A percentile compares a stretch with the other conserved stretches of the same genome.
phyloP scores from a whole-genome alignment of 2,329 filamentous ascomycete species.

The Calonectria ilicicola region DNA sequence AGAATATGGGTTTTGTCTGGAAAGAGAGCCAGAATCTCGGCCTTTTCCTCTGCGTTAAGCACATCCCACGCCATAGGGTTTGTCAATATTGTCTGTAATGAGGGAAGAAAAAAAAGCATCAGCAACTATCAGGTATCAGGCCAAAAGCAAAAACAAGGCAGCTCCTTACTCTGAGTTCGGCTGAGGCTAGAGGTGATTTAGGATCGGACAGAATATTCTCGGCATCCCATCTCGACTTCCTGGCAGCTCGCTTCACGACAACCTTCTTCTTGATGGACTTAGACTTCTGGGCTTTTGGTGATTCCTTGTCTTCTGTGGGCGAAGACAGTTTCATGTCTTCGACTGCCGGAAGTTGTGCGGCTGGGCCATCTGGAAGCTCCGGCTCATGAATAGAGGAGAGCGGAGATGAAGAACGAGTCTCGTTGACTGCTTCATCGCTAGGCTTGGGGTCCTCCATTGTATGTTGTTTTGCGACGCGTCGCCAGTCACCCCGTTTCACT shows the following conservation, averaged over 20 bases:
- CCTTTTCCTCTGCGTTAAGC: conserved; percentile 48
- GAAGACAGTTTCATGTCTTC: conserved; percentile 30
- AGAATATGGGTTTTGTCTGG: conserved; percentile 54
- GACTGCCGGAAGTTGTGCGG: not conserved
- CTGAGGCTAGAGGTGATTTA: conserved; percentile 53
- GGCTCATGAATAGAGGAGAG: conserved; percentile 25
- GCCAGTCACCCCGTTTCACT: not conserved
- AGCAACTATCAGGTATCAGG: not conserved
- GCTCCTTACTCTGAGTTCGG: conserved; percentile 50
- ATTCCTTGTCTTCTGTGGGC: conserved; percentile 8
- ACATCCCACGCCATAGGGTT: conserved; percentile 54
- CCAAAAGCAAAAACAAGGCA: not conserved
- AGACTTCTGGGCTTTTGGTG: not conserved
- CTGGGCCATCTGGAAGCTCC: conserved; percentile 6
- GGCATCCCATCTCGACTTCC: conserved; percentile 51
- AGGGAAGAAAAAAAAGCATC: not conserved
- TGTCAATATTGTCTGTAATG: conserved; percentile 49
- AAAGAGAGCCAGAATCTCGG: conserved; percentile 53
- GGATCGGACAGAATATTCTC: conserved; percentile 51
- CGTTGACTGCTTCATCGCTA: not conserved
- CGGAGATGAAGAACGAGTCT: conserved; percentile 23
- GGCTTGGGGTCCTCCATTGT: conserved; percentile 18
- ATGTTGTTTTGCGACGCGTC: not conserved
- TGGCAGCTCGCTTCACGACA: conserved; percentile 35
- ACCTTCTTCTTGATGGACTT: conserved; percentile 40